Conservation (phyloP, 106 monocot genomes). For the Ottelia alismoides region DNA sequence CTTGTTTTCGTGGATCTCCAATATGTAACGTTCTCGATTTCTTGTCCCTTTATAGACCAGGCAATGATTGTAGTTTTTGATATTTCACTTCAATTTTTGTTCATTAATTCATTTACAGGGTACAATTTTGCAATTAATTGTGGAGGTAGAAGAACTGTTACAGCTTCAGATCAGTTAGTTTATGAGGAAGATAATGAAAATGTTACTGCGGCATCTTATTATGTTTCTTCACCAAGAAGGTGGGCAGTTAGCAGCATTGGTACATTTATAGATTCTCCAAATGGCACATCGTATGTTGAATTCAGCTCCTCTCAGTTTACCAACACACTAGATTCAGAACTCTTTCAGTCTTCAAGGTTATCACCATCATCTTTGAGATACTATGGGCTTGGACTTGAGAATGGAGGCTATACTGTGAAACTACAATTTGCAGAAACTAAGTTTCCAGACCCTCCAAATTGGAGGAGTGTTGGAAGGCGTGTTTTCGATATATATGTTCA, state of each 20-base stretch:
- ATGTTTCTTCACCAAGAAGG: slow-evolving; percentile 26
- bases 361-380: slow-evolving; percentile 89
- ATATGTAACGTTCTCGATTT: slow-evolving; percentile 21
- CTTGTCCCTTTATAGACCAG: not conserved
- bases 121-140: slow-evolving; percentile 65
- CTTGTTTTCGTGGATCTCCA: slow-evolving; percentile 51
- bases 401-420: slow-evolving; percentile 65
- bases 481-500: slow-evolving; percentile 83
- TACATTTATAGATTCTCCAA: slow-evolving; percentile 25
- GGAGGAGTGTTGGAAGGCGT: slow-evolving; percentile 61
- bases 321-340: slow-evolving; percentile 58
- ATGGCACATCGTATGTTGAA: slow-evolving; percentile 28
- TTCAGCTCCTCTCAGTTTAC: slow-evolving; percentile 23
- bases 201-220: slow-evolving; percentile 63
- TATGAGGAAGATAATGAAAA: slow-evolving; percentile 47
- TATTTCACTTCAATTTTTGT: not conserved
- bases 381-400: slow-evolving; percentile 81
- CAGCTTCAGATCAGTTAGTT: slow-evolving; percentile 17
- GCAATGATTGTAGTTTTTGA: not conserved
- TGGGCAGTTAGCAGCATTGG: slow-evolving; percentile 85
- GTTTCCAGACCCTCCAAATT: slow-evolving; percentile 22
- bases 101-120: slow-evolving; percentile 34
- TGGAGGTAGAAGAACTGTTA: slow-evolving; percentile 45
- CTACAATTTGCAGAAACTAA: slow-evolving; percentile 55
- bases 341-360: slow-evolving; percentile 61